Evolutionary conservation across 805 yeast genomes (phyloP), one percentile per base, ranked within the genome.

Genomic region (Metschnikowia vanudenii): DNA sequence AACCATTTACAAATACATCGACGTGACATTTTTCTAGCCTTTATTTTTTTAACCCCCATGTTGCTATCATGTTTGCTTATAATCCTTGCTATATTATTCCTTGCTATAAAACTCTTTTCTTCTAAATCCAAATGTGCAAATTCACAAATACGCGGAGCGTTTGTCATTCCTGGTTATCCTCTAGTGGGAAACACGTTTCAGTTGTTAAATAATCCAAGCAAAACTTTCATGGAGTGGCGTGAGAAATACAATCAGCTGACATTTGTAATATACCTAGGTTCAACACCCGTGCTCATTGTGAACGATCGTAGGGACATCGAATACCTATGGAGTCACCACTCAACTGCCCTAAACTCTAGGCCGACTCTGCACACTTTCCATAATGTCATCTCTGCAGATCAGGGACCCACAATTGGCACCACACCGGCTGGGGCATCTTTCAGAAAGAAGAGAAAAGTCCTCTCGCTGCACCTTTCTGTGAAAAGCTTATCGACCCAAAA

Each of bases 331-430:
- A 61, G 75, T 22, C 56, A 55, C 13, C 50, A 62, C 37, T 66
- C 81, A 7, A 60, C 69, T 29, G 77, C 82, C 3, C 79, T 78
- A 49, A 82, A 80, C 54, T 85, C 92, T 1, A 67, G 95, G 35
- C 94, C 94, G 0, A 63, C 73, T 17, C 68, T 77, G 44, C 79
- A 78, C 61, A 84, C 90, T 1, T 86, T 87, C 64, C 94, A 87
- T 63, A 67, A 72, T 16, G 71, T 85, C 2, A 69, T 85, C 36
- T 74, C 85, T 0, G 63, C 70, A 19, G 71, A 78, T 0, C 80
- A 76, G 45, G 81, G 84, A 0, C 79, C 74, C 53, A 83, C 88
- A 0, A 70, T 83, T 14, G 88, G 88, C 0, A 79, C 86, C 1
- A 82, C 86, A 0, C 88, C 88, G 1, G 74, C 68, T 47, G 78